Base-by-base conservation (phyloP, 768 basidiomycete species). In the Bullera alba region DNA sequence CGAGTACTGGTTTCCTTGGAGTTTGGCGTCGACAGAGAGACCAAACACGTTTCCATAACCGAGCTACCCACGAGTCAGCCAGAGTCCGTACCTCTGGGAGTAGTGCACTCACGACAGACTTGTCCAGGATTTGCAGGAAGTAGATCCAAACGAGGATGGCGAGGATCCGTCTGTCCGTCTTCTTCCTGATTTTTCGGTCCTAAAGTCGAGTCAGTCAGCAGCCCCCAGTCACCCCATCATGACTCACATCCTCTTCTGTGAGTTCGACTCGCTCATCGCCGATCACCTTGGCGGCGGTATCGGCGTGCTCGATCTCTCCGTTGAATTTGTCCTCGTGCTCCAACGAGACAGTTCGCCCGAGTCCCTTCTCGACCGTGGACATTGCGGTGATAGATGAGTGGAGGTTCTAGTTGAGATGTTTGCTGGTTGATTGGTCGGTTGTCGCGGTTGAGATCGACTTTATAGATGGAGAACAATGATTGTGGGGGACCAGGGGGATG, bases 41-140 rank as follows among this genome's bases (percentile, higher is more conserved):
- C 69, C 69, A 42, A 67, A 69, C 29, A 67, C 60, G 26, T 69
- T 63, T 15, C 59, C 57, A 29, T 62, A 64, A 38, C 69, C 70
- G 21, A 73, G 43, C 17, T n/a, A 38, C 14, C n/a, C 22, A 4
- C 4, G 42, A 3, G 38, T 42, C 22, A 42, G 19, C 29, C 3
- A 22, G 5, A n/a, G 35, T 4, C n/a, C 5, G 14, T 21, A 27
- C 28, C 44, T 27, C 27, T 48, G 15, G 22, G 16, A 8, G 16
- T 37, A 23, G 30, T 44, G 25, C 54, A 46, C 10, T 51, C 50
- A 34, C n/a, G 51, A 59, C 59, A 0, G 56, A 51, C 54, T 63
- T 54, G 49, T 67, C 50, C 46, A 62, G 61, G 58, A 70, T 70
- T 35, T 71, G 72, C 1, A 67, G 47, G 45, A 67, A 69, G 56